Percentiles rank a stretch among this genome's conserved stretches.
Conservation (phyloP, 2,329 filamentous ascomycete species). For the Zymoseptoria tritici region DNA sequence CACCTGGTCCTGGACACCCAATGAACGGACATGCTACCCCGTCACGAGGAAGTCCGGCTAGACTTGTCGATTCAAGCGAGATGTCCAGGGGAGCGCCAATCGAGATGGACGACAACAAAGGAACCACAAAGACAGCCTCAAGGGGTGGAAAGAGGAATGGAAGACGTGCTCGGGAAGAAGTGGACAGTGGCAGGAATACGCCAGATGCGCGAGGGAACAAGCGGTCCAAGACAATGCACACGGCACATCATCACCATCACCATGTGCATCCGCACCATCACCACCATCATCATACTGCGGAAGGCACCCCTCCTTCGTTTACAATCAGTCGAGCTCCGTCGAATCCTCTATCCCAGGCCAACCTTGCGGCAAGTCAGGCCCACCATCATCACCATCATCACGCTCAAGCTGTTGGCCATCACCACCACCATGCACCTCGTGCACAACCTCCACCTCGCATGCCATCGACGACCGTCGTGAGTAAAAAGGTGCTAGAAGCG, state of each 20-base stretch:
- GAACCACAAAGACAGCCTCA: slow-evolving; percentile 32
- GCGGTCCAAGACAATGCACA: slow-evolving; percentile 44
- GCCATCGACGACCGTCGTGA: slow-evolving; percentile 59
- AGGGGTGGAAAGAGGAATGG: slow-evolving; percentile 48
- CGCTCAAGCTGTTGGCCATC: slow-evolving; percentile 29
- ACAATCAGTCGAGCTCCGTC: slow-evolving; percentile 19
- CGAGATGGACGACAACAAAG: slow-evolving; percentile 34
- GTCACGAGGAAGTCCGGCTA: slow-evolving; percentile 30
- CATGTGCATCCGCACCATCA: slow-evolving; percentile 47
- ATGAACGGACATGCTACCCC: slow-evolving; percentile 49
- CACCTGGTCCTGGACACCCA: slow-evolving; percentile 38
- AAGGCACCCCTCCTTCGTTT: slow-evolving; percentile 11
- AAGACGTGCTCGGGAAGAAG: slow-evolving; percentile 66
- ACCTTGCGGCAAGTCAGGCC: slow-evolving; percentile 19
- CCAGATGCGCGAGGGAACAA: slow-evolving; percentile 55
- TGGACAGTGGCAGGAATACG: slow-evolving; percentile 38
- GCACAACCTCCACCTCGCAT: slow-evolving; percentile 44
- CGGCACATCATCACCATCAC: slow-evolving; percentile 52
- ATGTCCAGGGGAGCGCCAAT: slow-evolving; percentile 16
- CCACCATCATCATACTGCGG: slow-evolving; percentile 27
- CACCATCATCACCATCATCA: slow-evolving; percentile 31
- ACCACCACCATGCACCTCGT: slow-evolving; percentile 30
- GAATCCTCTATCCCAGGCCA: slow-evolving; percentile 25
- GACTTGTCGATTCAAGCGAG: slow-evolving; percentile 25
- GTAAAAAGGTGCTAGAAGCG: slow-evolving; percentile 63